These are phyloP conservation scores for Boletus tomentosulus DNA, from an alignment of 768 basidiomycete genomes.

Conservation along the genomic window DNA sequence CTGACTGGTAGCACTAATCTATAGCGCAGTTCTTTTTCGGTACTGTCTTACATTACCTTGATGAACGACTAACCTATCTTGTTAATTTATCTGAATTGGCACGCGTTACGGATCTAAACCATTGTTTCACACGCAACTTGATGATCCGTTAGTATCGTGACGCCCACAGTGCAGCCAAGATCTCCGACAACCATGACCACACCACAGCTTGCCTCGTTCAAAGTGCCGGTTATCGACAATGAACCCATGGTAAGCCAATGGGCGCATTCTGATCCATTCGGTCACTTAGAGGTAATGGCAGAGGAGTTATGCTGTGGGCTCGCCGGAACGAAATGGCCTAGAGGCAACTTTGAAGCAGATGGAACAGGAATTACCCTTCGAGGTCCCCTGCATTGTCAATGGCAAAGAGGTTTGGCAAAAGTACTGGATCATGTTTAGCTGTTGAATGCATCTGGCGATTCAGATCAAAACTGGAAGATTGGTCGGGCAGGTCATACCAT, in stretches of 20 bases:
- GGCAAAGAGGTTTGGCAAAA: constrained; percentile 65
- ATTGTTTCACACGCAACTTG: background rate
- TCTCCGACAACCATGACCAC: constrained; percentile 45
- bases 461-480: constrained; percentile 80
- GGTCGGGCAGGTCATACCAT: constrained; percentile 78
- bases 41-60: too few species aligned
- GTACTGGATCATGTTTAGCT: background rate
- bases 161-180: background rate
- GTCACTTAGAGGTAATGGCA: constrained; percentile 27
- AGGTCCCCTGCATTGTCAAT: constrained; percentile 91
- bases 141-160: background rate
- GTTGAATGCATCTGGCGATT: constrained; percentile 4
- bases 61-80: too few species aligned
- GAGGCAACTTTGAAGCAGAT: constrained; percentile 73
- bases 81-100: too few species aligned
- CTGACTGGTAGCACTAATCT: too few species aligned
- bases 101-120: background rate
- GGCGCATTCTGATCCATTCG: background rate
- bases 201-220: constrained; percentile 82
- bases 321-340: constrained; percentile 70
- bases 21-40: too few species aligned
- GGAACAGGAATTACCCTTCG: constrained; percentile 80
- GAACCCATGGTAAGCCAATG: constrained; percentile 76
- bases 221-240: constrained; percentile 82
- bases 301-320: constrained; percentile 76